Base-by-base conservation (phyloP, 2,329 filamentous ascomycete genomes). In the Fusarium zealandicum region DNA sequence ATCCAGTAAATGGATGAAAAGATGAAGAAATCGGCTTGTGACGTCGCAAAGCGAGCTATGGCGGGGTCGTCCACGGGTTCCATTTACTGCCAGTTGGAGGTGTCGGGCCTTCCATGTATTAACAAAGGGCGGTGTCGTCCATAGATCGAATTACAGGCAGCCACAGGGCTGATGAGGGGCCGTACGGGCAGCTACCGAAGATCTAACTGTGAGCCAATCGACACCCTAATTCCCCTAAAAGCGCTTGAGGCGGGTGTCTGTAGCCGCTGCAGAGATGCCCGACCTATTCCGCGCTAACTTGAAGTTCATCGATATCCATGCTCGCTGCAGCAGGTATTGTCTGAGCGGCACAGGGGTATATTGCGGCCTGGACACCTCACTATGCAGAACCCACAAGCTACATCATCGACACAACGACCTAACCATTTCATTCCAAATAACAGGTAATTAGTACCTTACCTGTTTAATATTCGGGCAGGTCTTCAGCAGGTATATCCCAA, bases 41-140 rank as follows among this genome's bases (percentile, higher is more conserved):
- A 68, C 61, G 60, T 68, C 52, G 54, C 47, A 37, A 42, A 42
- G 54, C 47, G 53, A 42, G 54, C 47, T 51, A 60, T 57, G 57
- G 65, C 65, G 65, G 65, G 65, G 65, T 68, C 68, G n/a, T n/a
- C n/a, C n/a, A n/a, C n/a, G n/a, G 50, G 51, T 65, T 27, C 33
- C n/a, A n/a, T n/a, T 25, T 25, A 8, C 22, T 8, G 35, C 46
- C 20, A 37, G 40, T 48, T 44, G 37, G 53, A 49, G 37, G 49
- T 52, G 51, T 50, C 41, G 38, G 42, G 44, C 16, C 45, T 48
- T 48, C 22, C n/a, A n/a, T n/a, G n/a, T n/a, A n/a, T n/a, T 16
- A 41, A 25, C 6, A 42, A 59, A 64, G 59, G 57, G 65, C 65
- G 65, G 65, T 68, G 63, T 68, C 65, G 55, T 40, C 44, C 14